Evolutionary conservation across 129 eudicot genomes (phyloP).

Genomic region (Helianthus tuberosus): DNA sequence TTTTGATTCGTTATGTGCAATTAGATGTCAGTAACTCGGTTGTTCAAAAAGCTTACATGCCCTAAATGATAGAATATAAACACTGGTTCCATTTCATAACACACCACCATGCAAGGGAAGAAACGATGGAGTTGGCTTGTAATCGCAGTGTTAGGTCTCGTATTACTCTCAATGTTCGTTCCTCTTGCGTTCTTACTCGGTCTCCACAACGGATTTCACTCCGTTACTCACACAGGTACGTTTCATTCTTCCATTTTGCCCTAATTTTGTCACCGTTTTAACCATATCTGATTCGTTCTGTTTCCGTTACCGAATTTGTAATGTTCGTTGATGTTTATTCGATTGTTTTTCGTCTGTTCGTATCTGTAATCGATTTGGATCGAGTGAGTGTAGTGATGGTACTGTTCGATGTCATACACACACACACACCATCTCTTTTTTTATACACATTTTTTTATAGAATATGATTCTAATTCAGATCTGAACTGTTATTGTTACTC

Average conservation of each 20-base stretch:
- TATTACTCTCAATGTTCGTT: conserved; percentile 90
- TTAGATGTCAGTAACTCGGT: too few relatives aligned
- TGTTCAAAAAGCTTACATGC: too few relatives aligned
- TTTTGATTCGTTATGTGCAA: too few relatives aligned
- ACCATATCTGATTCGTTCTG: conserved; percentile 25
- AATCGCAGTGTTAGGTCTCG: conserved; percentile 82
- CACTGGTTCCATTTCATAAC: too few relatives aligned
- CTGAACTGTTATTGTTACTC: too few relatives aligned
- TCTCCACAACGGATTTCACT: conserved; percentile 65
- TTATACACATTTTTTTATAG: background rate
- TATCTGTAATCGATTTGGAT: background rate
- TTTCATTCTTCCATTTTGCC: conserved; percentile 18
- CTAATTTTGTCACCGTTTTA: conserved; percentile 14
- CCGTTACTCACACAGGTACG: conserved; percentile 23
- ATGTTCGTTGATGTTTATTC: background rate
- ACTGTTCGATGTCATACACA: too few relatives aligned
- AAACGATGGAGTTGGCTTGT: conserved; percentile 94
- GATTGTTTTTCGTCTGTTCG: background rate
- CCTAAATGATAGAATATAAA: too few relatives aligned
- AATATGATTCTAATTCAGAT: conserved; percentile 7
- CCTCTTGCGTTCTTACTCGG: conserved; percentile 91
- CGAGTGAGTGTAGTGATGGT: too few relatives aligned
- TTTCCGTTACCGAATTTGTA: conserved; percentile 7
- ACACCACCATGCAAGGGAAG: conserved; percentile 43
- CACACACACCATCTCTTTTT: background rate